Evolutionary conservation across 2,329 filamentous ascomycete species (phyloP).

Genomic region (Pseudocercospora macadamiae): DNA sequence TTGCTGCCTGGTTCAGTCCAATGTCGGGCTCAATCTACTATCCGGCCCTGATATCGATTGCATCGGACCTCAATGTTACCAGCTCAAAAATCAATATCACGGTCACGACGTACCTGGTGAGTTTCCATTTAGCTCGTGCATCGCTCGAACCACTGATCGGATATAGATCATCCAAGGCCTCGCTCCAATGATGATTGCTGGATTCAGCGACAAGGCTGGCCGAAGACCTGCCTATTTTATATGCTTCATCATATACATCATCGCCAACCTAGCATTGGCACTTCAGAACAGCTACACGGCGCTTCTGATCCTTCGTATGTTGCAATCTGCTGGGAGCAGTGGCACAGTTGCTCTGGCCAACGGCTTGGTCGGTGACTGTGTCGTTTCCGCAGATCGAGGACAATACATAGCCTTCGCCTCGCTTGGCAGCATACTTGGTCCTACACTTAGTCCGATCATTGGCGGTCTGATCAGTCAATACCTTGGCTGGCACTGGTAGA

Average conservation of each 20-base stretch:
- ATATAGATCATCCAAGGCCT: conserved; percentile 36
- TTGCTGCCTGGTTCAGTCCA: conserved; percentile 36
- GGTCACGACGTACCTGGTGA: conserved; percentile 53
- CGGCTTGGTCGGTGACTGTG: conserved; percentile 73
- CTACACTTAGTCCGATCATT: conserved; percentile 61
- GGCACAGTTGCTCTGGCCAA: conserved; percentile 72
- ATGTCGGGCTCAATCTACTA: conserved; percentile 46
- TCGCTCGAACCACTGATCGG: conserved; percentile 9
- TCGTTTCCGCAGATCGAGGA: conserved; percentile 69
- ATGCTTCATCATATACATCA: conserved; percentile 38
- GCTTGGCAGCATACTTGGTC: conserved; percentile 57
- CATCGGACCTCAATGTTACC: conserved; percentile 45
- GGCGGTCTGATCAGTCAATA: conserved; percentile 67
- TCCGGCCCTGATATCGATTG: conserved; percentile 41
- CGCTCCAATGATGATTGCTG: conserved; percentile 38
- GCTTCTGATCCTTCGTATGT: conserved; percentile 62
- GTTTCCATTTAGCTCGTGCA: conserved; percentile 5
- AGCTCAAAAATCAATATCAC: conserved; percentile 53
- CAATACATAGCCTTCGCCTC: conserved; percentile 72
- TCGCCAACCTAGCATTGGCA: conserved; percentile 40
- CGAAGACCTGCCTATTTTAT: conserved; percentile 39
- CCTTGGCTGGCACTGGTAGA: conserved; percentile 58
- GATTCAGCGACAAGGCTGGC: conserved; percentile 37
- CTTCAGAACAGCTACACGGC: conserved; percentile 44
- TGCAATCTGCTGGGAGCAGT: conserved; percentile 67